phyloP scores from a whole-genome alignment of 164 flowering plant genomes.

The Vitis cinerea region DNA sequence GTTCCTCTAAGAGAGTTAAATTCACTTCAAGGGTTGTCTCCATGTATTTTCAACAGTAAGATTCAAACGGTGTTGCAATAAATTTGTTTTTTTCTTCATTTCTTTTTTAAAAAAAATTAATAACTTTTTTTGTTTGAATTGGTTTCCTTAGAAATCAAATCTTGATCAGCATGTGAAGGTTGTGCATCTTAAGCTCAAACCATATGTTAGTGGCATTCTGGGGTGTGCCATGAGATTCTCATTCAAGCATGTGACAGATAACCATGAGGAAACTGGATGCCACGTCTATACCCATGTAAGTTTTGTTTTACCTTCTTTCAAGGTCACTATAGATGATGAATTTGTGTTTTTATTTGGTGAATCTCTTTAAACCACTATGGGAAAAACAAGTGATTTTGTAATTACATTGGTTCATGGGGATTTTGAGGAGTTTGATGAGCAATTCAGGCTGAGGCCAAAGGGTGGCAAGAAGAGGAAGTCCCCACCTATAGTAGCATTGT shows the following conservation, averaged over 20 bases:
- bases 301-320: background rate
- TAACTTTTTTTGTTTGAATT: background rate
- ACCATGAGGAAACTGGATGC: constrained; percentile 63
- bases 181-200: constrained; percentile 40
- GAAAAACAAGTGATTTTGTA: too few species aligned
- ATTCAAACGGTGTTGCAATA: background rate
- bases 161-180: constrained; percentile 76
- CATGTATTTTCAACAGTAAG: constrained; percentile 73
- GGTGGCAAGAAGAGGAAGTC: too few species aligned
- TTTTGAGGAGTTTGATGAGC: too few species aligned
- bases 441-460: too few species aligned
- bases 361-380: too few species aligned
- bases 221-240: too few species aligned
- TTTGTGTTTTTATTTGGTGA: too few species aligned
- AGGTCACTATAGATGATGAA: background rate
- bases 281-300: constrained; percentile 59
- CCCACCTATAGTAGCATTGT: constrained; percentile 10
- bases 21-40: constrained; percentile 50
- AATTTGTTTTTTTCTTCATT: background rate
- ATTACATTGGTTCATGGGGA: too few species aligned
- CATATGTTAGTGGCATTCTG: too few species aligned
- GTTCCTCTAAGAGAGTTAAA: constrained; percentile 35
- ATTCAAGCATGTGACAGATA: constrained; percentile 26
- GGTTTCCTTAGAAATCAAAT: constrained; percentile 57
- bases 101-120: background rate